A percentile compares a stretch with the other conserved stretches of the same genome.
phyloP scores from a whole-genome alignment of 1,284 basidiomycete genomes.

The Termitomyces sp. region DNA sequence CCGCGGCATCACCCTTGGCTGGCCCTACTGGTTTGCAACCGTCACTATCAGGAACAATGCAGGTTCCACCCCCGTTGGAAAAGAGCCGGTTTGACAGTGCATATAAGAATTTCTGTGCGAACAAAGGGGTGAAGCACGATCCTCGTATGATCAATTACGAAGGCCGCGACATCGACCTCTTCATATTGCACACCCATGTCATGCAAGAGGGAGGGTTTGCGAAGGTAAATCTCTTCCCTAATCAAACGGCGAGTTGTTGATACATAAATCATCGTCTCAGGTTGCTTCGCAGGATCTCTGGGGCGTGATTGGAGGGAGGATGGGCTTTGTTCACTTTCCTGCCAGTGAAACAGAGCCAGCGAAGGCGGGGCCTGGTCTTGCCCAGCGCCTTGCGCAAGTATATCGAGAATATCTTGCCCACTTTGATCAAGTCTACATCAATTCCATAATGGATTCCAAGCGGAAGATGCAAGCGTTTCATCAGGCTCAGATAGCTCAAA shows the following conservation, averaged over 20 bases:
- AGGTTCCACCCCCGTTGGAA: slow-evolving; percentile 35
- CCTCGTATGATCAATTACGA: slow-evolving; percentile 41
- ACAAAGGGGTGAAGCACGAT: slow-evolving; percentile 35
- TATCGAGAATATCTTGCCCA: slow-evolving; percentile 53
- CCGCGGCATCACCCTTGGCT: slow-evolving; percentile 6
- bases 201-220: slow-evolving; percentile 47
- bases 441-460: slow-evolving; percentile 26
- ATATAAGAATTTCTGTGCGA: slow-evolving; percentile 43
- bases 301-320: slow-evolving; percentile 56
- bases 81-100: slow-evolving; percentile 44
- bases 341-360: slow-evolving; percentile 50
- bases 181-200: slow-evolving; percentile 51
- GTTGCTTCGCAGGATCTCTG: slow-evolving; percentile 55
- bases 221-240: slow-evolving; percentile 34
- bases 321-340: slow-evolving; percentile 60
- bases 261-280: slow-evolving; percentile 26
- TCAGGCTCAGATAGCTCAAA: slow-evolving; percentile 1
- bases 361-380: slow-evolving; percentile 53
- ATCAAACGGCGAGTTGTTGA: not conserved
- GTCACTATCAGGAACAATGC: slow-evolving; percentile 6
- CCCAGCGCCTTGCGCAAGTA: slow-evolving; percentile 50
- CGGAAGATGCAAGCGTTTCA: slow-evolving; percentile 18
- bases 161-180: slow-evolving; percentile 48
- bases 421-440: slow-evolving; percentile 55
- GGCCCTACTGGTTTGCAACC: slow-evolving; percentile 9